Base-by-base conservation (phyloP, 1,139 yeast species). In the Candida gigantensis region DNA sequence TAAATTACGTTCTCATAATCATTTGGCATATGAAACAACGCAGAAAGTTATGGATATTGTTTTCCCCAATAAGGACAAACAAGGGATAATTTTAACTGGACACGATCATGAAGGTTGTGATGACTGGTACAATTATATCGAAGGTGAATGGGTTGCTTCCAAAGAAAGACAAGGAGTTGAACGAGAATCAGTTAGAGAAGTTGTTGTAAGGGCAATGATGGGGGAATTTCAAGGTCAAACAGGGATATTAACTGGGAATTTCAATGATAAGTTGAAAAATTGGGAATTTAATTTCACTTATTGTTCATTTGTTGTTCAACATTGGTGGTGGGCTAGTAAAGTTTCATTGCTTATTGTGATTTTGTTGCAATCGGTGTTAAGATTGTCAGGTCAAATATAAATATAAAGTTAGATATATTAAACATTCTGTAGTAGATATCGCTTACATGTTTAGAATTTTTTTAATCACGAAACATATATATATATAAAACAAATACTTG, bases 31-130 rank as follows among this genome's bases (percentile, higher is more conserved):
- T 43, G 83, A 81, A 8, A 73, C 84, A 0, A 65, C 90, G 2
- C 84, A 83, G 52, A 67, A 72, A 42, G 81, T 90, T 1, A 62
- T 92, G 47, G 73, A 82, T 48, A 71, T 81, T 13, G 72, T 86
- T 7, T 90, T 90, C 57, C 79, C 80, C 32, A 74, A 77, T 42
- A 65, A 69, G 7, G 66, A 68, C 42, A 77, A 79, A 43, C 74
- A 80, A 20, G 97, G 97, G 9, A 70, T 90, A 5, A 79, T 92
- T 4, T 66, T 92, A 32, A 87, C 96, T 0, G 98, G 99, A 0
- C 98, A 92, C 60, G 99, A 92, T 55, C 98, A 92, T 55, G 90
- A 83, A 50, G 99, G 99, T 1, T 94, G 98, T 57, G 83, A 81
- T 50, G 77, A 76, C 33, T 71, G 74, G 62, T 85, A 82, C 55